Base-by-base conservation (phyloP, 306 rosid species). In the Oxytropis ochrocephala region DNA sequence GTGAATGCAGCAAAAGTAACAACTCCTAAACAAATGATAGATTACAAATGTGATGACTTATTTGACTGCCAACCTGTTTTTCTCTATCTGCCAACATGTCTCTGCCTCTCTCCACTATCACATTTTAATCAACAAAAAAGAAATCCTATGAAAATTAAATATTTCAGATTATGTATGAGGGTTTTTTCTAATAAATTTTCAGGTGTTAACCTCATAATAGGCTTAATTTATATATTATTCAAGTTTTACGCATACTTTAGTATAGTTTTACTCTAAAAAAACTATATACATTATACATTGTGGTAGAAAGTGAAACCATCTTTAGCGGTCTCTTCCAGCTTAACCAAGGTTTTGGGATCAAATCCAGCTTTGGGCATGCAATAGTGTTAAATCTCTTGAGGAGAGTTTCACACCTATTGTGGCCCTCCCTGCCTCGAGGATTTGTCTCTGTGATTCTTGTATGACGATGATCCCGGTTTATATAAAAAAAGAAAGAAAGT, bases 31-130 rank as follows among this genome's bases (percentile, higher is more conserved):
- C 13, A n/a, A 29, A 21, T 35, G 6, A 42, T 64, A 63, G 68
- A 17, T 38, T 7, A 33, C 54, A 3, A 46, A 14, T 43, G 43
- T 67, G 58, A 72, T 72, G 73, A 75, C 70, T 50, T 75, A 74
- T 56, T 72, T 66, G 65, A 21, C 62, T 59, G 46, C 61, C 79
- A 52, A 75, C 52, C 71, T 74, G 74, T 66, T 78, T 78, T 72
- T 62, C 68, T 60, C 75, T 80, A 73, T 78, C 51, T 75, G 78
- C 78, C 84, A 86, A 70, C 84, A 79, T 43, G 43, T 78, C 35
- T 50, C 42, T 54, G 72, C 2, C 36, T 53, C 72, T 74, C 49
- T 50, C 72, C 78, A 64, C 73, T 72, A 56, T 54, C 48, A 57
- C 49, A 30, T 73, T 72, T 68, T 68, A 50, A 64, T 62, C 54